phyloP scores from a whole-genome alignment of 345 rosid genomes.

The Populus ilicifolia region DNA sequence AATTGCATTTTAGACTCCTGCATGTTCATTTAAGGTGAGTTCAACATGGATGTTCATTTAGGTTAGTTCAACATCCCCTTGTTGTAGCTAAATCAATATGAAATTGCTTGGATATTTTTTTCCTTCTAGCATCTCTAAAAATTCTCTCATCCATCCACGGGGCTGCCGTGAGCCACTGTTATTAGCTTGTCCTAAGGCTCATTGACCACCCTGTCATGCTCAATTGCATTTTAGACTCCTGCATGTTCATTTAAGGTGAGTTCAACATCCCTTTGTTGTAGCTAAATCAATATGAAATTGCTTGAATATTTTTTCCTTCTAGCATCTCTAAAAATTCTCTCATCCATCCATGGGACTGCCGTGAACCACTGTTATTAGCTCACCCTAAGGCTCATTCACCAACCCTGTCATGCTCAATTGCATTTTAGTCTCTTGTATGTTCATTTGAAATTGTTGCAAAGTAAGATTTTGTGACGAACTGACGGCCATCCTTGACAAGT shows the following conservation, averaged over 20 bases:
- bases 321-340: not conserved
- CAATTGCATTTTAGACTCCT: not conserved
- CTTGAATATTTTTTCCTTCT: not conserved
- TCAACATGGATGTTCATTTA: no score
- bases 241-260: not conserved
- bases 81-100: no score
- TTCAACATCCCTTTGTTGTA: not conserved
- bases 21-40: not conserved
- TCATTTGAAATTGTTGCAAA: not conserved
- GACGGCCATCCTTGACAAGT: no score
- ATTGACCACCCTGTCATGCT: not conserved
- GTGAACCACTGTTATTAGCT: constrained; percentile 1
- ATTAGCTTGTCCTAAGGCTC: not conserved
- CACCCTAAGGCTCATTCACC: not conserved
- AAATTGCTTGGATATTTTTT: not conserved
- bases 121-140: not conserved
- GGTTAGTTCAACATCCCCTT: not conserved
- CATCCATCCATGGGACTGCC: not conserved
- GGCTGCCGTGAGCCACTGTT: constrained; percentile 1
- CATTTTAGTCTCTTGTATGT: not conserved
- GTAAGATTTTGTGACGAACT: no score
- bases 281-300: no score
- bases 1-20: not conserved
- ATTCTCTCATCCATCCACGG: not conserved
- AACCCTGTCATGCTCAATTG: not conserved